Percentiles rank a stretch among this genome's conserved stretches.
Evolutionary conservation across 805 yeast genomes (phyloP).

Genomic region (Maudiozyma serrabonitensis): DNA sequence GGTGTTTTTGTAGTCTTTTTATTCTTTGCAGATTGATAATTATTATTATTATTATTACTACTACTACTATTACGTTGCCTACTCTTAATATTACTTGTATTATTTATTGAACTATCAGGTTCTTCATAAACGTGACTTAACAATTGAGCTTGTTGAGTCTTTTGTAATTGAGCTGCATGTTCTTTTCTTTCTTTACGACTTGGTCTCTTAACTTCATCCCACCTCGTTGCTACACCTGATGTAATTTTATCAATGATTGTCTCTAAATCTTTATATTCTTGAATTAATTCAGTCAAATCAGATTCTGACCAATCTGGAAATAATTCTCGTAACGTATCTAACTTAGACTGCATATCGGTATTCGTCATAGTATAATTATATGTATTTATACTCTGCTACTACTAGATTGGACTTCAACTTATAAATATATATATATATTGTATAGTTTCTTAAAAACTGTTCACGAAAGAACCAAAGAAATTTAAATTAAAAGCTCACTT

Average conservation of each 20-base stretch:
- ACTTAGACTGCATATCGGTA: constrained; percentile 31
- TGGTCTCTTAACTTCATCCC: constrained; percentile 83
- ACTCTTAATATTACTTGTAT: not conserved
- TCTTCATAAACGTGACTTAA: not conserved
- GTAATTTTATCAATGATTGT: constrained; percentile 79
- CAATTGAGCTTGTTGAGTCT: not conserved
- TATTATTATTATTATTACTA: not conserved
- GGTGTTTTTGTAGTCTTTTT: not conserved
- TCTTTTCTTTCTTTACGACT: constrained; percentile 44
- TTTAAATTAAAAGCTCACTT: too few relatives aligned
- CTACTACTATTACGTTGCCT: not conserved
- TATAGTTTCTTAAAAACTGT: too few relatives aligned
- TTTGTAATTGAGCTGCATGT: not conserved
- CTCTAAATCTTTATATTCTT: constrained; percentile 70
- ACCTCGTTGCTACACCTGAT: constrained; percentile 79
- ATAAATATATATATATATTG: too few relatives aligned
- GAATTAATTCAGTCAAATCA: constrained; percentile 66
- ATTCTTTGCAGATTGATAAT: not conserved
- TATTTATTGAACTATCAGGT: not conserved
- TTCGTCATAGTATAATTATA: constrained; percentile 10
- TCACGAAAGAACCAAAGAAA: too few relatives aligned
- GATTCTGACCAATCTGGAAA: constrained; percentile 92
- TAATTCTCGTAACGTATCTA: constrained; percentile 61
- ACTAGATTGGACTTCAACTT: too few relatives aligned
- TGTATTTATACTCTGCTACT: too few relatives aligned